Evolutionary conservation across 306 rosid species (phyloP), one percentile per base, ranked within the genome.

Genomic region (Trichosanthes cucumerina): DNA sequence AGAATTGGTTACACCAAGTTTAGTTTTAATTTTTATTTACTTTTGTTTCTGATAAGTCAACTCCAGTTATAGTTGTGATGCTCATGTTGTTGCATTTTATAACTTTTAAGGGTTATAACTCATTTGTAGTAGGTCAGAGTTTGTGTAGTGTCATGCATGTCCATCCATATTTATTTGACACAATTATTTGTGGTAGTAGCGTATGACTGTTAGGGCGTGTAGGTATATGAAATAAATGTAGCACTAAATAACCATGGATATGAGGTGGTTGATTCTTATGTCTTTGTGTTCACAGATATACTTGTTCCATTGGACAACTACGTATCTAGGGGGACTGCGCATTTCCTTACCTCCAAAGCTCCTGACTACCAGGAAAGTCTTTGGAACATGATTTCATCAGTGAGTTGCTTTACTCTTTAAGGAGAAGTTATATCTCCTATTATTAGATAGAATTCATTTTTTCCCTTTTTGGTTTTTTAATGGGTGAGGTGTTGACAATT

Each of bases 291-390:
- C 75, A 79, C 89, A 94, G 98, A 94, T 85, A 92, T 94, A 80
- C 85, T 94, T 76, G 98, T 94, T 85, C 98, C 98, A 79, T 82
- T 94, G 91, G 98, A 92, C 88, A 94, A 94, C 87, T 94, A 89
- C 76, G 81, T 94, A 80, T 94, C 98, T 47, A 89, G 98, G 81
- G 98, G 97, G 68, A 89, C 98, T 73, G 89, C 87, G 26, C 89
- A 94, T 81, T 94, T 92, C 84, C 97, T 94, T 54, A 21, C 93
- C 60, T 92, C 88, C 87, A 94, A 90, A 83, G 92, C 89, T 53
- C 94, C 92, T 24, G 96, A 92, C 68, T 94, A 92, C 88, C 98
- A 90, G 79, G 93, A 92, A 85, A 86, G 93, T 72, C 94, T 94
- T 59, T 94, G 98, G 98, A 92, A 85, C 82, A 90, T 90, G 94